phyloP scores from a whole-genome alignment of 371 early-diverging fungal species.

The Mortierella sp. region DNA sequence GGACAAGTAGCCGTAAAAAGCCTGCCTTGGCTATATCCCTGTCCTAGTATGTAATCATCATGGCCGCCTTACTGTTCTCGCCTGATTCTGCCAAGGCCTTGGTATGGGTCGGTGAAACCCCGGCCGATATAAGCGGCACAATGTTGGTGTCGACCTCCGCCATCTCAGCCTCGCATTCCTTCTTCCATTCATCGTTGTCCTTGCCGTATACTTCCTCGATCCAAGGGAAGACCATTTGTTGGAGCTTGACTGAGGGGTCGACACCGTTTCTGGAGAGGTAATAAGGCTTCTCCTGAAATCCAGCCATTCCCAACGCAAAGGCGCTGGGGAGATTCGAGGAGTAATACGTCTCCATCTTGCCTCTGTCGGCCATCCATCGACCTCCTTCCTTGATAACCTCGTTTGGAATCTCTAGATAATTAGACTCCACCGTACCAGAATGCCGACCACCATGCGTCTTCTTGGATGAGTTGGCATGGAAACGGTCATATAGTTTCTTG shows the following conservation, averaged over 20 bases:
- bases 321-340: conserved; percentile 5
- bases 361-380: conserved; percentile 18
- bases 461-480: background rate
- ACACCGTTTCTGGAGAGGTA: conserved; percentile 10
- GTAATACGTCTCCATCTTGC: conserved; percentile 19
- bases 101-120: background rate
- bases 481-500: background rate
- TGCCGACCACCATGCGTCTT: conserved; percentile 24
- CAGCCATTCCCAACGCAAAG: conserved; percentile 22
- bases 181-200: background rate
- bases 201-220: conserved; percentile 24
- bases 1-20: conserved; percentile 22
- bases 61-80: background rate
- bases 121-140: background rate
- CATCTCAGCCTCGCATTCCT: no score
- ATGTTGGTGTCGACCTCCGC: background rate
- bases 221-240: conserved; percentile 24
- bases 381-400: conserved; percentile 22
- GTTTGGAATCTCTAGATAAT: background rate
- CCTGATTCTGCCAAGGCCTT: background rate
- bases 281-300: conserved; percentile 1
- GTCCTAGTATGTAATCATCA: conserved; percentile 1
- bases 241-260: background rate
- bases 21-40: conserved; percentile 20
- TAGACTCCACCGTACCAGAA: conserved; percentile 19